Conservation (phyloP, 1,139 yeast genomes). For the Debaryomycetaceae sp. region DNA sequence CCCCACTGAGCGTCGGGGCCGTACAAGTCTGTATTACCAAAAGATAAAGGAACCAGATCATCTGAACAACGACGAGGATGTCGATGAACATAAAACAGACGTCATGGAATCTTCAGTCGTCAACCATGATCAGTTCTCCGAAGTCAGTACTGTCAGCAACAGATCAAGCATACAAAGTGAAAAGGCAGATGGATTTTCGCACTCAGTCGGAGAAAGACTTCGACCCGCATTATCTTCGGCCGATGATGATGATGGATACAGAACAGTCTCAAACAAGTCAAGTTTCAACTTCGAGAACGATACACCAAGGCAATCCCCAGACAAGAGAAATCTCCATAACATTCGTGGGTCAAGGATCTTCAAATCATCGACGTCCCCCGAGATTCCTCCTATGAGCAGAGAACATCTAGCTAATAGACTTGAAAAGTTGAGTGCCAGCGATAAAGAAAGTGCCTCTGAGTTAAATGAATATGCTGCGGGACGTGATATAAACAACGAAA, state of each 20-base stretch:
- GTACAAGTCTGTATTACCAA: slow-evolving; percentile 32
- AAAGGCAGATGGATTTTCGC: not conserved
- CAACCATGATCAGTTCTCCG: slow-evolving; percentile 12
- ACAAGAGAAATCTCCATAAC: slow-evolving; percentile 9
- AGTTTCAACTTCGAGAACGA: slow-evolving; percentile 9
- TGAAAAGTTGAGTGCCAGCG: slow-evolving; percentile 11
- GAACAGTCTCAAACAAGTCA: slow-evolving; percentile 6
- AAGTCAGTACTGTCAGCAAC: slow-evolving; percentile 24
- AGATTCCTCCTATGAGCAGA: slow-evolving; percentile 23
- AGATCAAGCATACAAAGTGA: slow-evolving; percentile 21
- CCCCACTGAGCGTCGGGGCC: slow-evolving; percentile 2
- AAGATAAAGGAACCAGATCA: slow-evolving; percentile 18
- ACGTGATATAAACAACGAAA: not conserved
- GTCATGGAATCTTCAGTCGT: slow-evolving; percentile 4
- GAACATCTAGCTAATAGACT: slow-evolving; percentile 23
- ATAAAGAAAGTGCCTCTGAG: not conserved
- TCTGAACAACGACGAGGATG: slow-evolving; percentile 10
- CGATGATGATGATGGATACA: not conserved
- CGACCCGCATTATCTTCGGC: not conserved
- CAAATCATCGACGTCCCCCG: slow-evolving; percentile 19
- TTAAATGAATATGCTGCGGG: not conserved
- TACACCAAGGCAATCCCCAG: slow-evolving; percentile 1
- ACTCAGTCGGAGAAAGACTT: not conserved
- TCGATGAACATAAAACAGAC: slow-evolving; percentile 4
- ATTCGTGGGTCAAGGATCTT: slow-evolving; percentile 18